Conservation (phyloP, 2,329 filamentous ascomycete species). For the Neoarthrinium moseri region DNA sequence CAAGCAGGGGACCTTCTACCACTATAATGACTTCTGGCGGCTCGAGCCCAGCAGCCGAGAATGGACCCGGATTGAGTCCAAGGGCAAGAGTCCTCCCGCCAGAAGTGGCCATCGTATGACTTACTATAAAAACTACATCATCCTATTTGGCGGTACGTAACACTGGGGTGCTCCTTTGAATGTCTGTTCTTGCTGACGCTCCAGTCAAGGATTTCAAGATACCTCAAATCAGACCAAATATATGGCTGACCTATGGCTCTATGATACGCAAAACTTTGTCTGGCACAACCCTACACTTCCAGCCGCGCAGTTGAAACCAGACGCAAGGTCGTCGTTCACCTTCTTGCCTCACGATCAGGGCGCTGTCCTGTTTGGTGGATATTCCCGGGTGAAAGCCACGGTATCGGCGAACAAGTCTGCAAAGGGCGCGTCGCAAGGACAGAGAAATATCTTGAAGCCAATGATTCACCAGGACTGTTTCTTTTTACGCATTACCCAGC, state of each 20-base stretch:
- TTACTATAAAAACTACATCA: constrained; percentile 93
- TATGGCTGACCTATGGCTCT: constrained; percentile 90
- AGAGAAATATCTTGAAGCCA: constrained; percentile 76
- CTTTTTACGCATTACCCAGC: constrained; percentile 79
- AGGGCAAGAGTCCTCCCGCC: constrained; percentile 77
- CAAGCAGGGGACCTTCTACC: constrained; percentile 97
- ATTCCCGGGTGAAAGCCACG: constrained; percentile 82
- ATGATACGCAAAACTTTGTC: constrained; percentile 82
- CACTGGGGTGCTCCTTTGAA: neutral
- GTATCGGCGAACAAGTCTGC: constrained; percentile 60
- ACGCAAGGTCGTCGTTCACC: constrained; percentile 87
- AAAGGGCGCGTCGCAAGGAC: constrained; percentile 58
- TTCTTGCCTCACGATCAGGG: constrained; percentile 88
- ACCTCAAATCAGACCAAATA: constrained; percentile 95
- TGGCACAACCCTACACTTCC: constrained; percentile 80
- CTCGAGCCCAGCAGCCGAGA: constrained; percentile 81
- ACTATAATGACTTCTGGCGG: constrained; percentile 98
- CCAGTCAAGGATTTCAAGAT: constrained; percentile 73
- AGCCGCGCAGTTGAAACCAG: constrained; percentile 80
- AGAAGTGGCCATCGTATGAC: constrained; percentile 95
- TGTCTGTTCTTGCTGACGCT: constrained; percentile 10
- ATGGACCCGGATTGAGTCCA: constrained; percentile 84
- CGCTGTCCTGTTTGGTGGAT: constrained; percentile 88
- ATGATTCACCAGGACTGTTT: constrained; percentile 94
- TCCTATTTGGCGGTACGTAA: constrained; percentile 73